Conservation (phyloP, 2,329 filamentous ascomycete species). For the Ophiostoma piceae region DNA sequence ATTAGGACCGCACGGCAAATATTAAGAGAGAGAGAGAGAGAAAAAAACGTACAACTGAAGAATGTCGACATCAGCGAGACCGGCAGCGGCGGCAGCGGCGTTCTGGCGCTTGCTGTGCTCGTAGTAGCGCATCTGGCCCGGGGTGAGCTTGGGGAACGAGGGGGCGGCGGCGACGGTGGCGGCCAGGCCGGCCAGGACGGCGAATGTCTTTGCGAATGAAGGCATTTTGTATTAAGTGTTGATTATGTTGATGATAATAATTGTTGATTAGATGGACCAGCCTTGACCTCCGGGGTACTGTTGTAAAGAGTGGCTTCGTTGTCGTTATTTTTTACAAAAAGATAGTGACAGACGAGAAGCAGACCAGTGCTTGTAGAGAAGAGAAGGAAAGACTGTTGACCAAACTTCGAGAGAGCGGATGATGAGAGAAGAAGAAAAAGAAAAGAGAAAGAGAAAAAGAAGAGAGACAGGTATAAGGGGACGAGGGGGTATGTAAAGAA, state of each 20-base stretch:
- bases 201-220: slow-evolving; percentile 43
- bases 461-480: not conserved
- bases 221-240: slow-evolving; percentile 37
- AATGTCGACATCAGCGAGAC: slow-evolving; percentile 51
- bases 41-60: slow-evolving; percentile 50
- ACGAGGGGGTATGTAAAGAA: not conserved
- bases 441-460: not conserved
- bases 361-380: slow-evolving; percentile 44
- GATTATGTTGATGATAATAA: slow-evolving; percentile 21
- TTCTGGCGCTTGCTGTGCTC: slow-evolving; percentile 48
- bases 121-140: slow-evolving; percentile 44
- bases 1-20: too few species aligned
- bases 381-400: not conserved
- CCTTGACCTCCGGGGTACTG: slow-evolving; percentile 33
- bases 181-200: slow-evolving; percentile 42
- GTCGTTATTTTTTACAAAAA: slow-evolving; percentile 7
- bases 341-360: slow-evolving; percentile 39
- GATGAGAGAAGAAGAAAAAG: slow-evolving; percentile 1
- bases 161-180: slow-evolving; percentile 42
- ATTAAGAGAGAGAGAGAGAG: too few species aligned
- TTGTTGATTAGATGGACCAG: slow-evolving; percentile 36
- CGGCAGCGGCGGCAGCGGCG: slow-evolving; percentile 42
- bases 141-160: slow-evolving; percentile 41
- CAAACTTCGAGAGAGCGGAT: not conserved
- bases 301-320: slow-evolving; percentile 18